Conservation (phyloP, 73 alveolate species). For the Paramecium sexaurelia region DNA sequence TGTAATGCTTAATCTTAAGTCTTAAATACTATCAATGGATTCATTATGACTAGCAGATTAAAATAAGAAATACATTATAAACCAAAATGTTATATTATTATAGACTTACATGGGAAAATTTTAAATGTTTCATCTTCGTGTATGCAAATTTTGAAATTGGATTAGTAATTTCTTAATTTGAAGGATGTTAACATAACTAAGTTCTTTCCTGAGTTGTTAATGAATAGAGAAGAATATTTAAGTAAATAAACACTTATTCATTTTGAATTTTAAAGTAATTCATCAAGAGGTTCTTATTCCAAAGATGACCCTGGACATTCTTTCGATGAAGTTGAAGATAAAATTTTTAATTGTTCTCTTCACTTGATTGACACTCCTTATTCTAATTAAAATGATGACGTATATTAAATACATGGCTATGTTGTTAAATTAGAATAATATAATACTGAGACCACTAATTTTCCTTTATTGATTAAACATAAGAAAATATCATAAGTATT, state of each 20-base stretch:
- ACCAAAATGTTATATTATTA: not conserved
- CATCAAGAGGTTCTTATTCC: not conserved
- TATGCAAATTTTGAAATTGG: not conserved
- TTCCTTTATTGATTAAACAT: not conserved
- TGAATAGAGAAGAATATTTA: not conserved
- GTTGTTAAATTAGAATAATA: not conserved
- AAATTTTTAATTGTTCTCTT: not conserved
- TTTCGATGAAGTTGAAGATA: not conserved
- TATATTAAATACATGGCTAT: not conserved
- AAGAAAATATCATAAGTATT: not conserved
- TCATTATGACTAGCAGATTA: not conserved
- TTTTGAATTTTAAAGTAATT: not conserved
- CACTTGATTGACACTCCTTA: not conserved
- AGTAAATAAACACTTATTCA: not conserved
- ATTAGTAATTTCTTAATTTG: not conserved
- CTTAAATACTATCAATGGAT: not conserved
- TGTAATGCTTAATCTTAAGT: not conserved
- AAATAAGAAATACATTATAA: not conserved
- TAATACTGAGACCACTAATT: not conserved
- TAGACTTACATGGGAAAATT: not conserved
- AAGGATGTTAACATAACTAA: not conserved
- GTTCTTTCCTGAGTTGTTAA: constrained; percentile 18
- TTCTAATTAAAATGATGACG: not conserved
- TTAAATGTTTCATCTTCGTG: not conserved
- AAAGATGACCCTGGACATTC: not conserved